phyloP scores from a whole-genome alignment of 2,329 filamentous ascomycete species.

The Arthrinium phaeospermum region DNA sequence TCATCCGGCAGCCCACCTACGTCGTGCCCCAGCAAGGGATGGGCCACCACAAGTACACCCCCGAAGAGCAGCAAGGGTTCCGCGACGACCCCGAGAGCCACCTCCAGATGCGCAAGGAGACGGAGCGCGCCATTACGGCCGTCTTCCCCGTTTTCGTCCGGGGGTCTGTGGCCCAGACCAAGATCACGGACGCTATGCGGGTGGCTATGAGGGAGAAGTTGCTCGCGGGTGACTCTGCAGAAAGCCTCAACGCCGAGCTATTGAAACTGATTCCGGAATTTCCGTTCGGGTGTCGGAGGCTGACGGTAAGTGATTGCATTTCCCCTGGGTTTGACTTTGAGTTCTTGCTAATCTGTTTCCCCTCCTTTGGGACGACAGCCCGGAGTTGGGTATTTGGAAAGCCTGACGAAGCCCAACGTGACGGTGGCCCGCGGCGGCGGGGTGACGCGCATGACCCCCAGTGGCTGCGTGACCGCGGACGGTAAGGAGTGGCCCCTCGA shows the following conservation, averaged over 20 bases:
- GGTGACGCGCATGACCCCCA: constrained; percentile 29
- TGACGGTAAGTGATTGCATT: constrained; percentile 24
- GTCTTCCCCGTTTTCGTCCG: constrained; percentile 49
- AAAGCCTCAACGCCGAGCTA: constrained; percentile 37
- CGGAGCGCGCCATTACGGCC: constrained; percentile 50
- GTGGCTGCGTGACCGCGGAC: constrained; percentile 34
- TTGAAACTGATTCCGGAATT: constrained; percentile 44
- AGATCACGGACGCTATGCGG: constrained; percentile 21
- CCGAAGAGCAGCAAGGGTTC: constrained; percentile 46
- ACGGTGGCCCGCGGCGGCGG: constrained; percentile 31
- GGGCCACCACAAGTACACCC: constrained; percentile 47
- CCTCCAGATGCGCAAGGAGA: constrained; percentile 47
- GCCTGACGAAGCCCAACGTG: constrained; percentile 34
- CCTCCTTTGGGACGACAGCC: constrained; percentile 22
- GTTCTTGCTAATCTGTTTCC: not conserved
- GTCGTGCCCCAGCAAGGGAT: constrained; percentile 40
- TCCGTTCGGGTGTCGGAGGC: constrained; percentile 35
- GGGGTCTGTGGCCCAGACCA: constrained; percentile 40
- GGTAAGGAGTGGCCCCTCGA: constrained; percentile 37
- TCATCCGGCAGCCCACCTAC: constrained; percentile 22
- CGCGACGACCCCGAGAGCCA: constrained; percentile 46
- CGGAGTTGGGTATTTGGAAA: constrained; percentile 39
- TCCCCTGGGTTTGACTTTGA: too few relatives aligned
- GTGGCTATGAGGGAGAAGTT: constrained; percentile 46
- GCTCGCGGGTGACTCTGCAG: constrained; percentile 48